Evolutionary conservation across 2,329 filamentous ascomycete genomes (phyloP).

Genomic region (Pseudocercospora cruenta): DNA sequence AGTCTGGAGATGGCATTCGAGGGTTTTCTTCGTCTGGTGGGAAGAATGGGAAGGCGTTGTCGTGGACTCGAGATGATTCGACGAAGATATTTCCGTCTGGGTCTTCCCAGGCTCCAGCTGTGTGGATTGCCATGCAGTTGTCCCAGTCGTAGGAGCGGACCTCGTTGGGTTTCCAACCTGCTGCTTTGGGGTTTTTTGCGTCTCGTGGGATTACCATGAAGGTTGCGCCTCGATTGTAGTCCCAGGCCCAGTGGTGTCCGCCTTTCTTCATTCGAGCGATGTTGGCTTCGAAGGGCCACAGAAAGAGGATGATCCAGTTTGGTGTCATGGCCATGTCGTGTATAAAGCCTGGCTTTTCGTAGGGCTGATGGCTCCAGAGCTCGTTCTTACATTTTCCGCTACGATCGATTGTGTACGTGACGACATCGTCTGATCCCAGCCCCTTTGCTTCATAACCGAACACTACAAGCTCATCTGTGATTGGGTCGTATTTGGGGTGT

Average conservation of each 20-base stretch:
- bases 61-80: conserved; percentile 44
- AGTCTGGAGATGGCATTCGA: conserved; percentile 36
- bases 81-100: conserved; percentile 42
- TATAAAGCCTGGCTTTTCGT: conserved; percentile 40
- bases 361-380: conserved; percentile 47
- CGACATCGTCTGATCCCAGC: conserved; percentile 41
- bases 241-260: conserved; percentile 47
- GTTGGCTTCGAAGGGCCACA: conserved; percentile 44
- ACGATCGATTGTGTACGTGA: conserved; percentile 45
- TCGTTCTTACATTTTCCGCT: conserved; percentile 45
- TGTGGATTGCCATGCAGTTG: conserved; percentile 47
- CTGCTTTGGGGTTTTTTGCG: conserved; percentile 18
- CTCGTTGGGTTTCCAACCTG: conserved; percentile 26
- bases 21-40: conserved; percentile 39
- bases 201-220: conserved; percentile 34
- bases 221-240: conserved; percentile 30
- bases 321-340: conserved; percentile 47
- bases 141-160: conserved; percentile 25
- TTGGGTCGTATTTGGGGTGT: conserved; percentile 51
- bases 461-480: conserved; percentile 47
- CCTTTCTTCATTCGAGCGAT: conserved; percentile 43
- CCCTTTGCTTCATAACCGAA: conserved; percentile 49
- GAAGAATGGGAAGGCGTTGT: conserved; percentile 51
- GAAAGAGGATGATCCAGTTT: conserved; percentile 44
- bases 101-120: conserved; percentile 49